phyloP scores from a whole-genome alignment of 2,329 filamentous ascomycete genomes.

The Alternaria sp. region DNA sequence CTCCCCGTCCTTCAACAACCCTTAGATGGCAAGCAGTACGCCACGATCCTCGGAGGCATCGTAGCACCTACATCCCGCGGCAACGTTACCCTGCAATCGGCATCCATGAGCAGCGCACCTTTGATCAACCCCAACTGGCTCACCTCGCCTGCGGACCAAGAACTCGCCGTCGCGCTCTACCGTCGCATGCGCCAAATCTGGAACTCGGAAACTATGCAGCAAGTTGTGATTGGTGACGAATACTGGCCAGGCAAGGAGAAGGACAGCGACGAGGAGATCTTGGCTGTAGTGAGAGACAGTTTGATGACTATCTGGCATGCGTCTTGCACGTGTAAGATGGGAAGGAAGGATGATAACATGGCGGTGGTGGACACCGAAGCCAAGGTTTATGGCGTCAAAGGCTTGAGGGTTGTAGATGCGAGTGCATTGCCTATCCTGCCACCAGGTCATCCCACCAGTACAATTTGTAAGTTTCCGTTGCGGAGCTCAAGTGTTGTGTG shows the following conservation, averaged over 20 bases:
- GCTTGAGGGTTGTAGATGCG: constrained; percentile 2
- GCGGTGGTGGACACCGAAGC: constrained; percentile 45
- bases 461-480: background rate
- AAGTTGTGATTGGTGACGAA: background rate
- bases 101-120: constrained; percentile 31
- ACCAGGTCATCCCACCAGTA: background rate
- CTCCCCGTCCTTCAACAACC: background rate
- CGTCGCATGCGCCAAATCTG: constrained; percentile 23
- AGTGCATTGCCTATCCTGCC: background rate
- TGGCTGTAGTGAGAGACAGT: background rate
- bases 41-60: background rate
- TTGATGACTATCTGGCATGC: constrained; percentile 25
- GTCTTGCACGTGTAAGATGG: constrained; percentile 39
- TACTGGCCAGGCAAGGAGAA: background rate
- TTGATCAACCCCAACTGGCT: constrained; percentile 47
- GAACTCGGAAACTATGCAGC: background rate
- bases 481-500: background rate
- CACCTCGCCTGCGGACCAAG: constrained; percentile 32
- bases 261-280: background rate
- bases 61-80: constrained; percentile 19
- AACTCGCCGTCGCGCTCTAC: constrained; percentile 37
- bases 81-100: constrained; percentile 37
- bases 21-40: background rate
- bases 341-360: constrained; percentile 27
- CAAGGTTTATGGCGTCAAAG: constrained; percentile 31